Evolutionary conservation across 2,329 filamentous ascomycete genomes (phyloP), one percentile per base, ranked within the genome.

Genomic region (Aspergillus tanneri): DNA sequence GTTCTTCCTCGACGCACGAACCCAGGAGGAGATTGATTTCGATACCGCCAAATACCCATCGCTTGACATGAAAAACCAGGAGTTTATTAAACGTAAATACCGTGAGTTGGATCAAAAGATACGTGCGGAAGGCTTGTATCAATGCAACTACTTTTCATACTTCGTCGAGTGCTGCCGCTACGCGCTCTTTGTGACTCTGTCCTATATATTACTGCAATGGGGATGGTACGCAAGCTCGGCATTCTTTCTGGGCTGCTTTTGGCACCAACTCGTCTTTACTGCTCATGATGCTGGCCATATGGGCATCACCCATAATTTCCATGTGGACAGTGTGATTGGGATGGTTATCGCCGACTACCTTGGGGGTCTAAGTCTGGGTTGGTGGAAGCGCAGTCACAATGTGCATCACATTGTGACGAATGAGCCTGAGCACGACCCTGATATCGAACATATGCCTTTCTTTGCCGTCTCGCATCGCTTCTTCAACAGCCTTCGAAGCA

Each of bases 381-480:
- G 93, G 93, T 99, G 93, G 92, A 97, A 97, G 72, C 81, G 84
- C 53, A 96, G 85, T 66, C 92, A 97, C 71, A 97, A 97, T 64
- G 90, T 96, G 7, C 92, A 97, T 66, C 92, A 97, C 64, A 90
- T 97, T 58, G 87, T 97, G 43, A 97, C 93, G 14, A 97, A 97
- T 68, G 87, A 87, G 35, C 88, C 91, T 11, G 93, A 96, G 69
- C 92, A 97, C 66, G 92, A 97, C 66, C 92, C 93, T 0, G 92
- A 97, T 66, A 97, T 96, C 59, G 84, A 92, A 66, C 87, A 96
- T 67, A 82, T 95, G 70, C 91, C 91, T 3, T 86, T 96, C 66
- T 90, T 96, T 66, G 89, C 90, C 50, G 82, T 93, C 23, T 90
- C 88, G 2, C 90, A 95, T 60, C 83, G 89, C 19, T 86, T 93